These are phyloP conservation scores for Paecilomyces niveus DNA, from an alignment of 2,329 filamentous ascomycete genomes.

Conservation along the genomic window DNA sequence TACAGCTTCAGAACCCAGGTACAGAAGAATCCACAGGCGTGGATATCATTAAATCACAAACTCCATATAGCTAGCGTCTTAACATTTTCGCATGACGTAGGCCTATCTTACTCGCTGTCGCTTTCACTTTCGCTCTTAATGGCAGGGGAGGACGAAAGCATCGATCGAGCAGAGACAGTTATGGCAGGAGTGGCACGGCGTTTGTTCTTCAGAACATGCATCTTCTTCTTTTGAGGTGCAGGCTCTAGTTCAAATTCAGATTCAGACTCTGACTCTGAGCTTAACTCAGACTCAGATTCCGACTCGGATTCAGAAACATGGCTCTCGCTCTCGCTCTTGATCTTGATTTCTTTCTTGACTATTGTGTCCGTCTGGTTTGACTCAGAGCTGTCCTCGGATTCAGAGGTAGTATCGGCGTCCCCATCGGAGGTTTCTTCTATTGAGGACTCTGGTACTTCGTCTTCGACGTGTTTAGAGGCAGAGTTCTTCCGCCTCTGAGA, in stretches of 20 bases:
- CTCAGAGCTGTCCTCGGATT: background rate
- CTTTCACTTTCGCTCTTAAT: background rate
- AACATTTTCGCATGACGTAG: background rate
- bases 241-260: background rate
- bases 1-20: background rate
- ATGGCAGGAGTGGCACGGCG: background rate
- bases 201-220: background rate
- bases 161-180: background rate
- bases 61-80: background rate
- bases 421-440: background rate
- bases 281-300: background rate
- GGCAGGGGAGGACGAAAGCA: background rate
- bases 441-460: background rate
- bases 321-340: background rate
- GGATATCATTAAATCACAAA: background rate
- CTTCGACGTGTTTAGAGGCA: background rate
- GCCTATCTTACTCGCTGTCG: background rate
- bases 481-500: background rate
- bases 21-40: background rate
- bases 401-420: background rate
- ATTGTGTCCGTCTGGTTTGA: background rate
- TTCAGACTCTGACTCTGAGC: background rate
- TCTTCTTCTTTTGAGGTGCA: background rate
- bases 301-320: background rate
- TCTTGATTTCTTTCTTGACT: background rate